Conservation (phyloP, 345 rosid genomes). For the Fremontodendron californicum region DNA sequence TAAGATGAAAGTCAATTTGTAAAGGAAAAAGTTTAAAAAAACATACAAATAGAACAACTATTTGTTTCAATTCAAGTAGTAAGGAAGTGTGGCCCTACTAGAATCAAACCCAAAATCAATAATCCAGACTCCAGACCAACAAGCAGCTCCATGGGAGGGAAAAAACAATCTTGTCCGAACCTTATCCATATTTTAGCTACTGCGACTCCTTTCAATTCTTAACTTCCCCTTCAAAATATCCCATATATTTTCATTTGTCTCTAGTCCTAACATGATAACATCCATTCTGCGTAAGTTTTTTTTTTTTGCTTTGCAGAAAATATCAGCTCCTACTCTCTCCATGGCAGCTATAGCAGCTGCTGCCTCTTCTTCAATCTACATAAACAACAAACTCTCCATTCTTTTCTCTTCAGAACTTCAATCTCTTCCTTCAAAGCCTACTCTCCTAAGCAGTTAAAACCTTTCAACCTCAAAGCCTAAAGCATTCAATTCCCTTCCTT, state of each 20-base stretch:
- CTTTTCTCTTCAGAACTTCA: constrained; percentile 14
- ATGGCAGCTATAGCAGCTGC: constrained; percentile 35
- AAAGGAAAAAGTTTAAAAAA: no score
- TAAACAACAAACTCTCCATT: constrained; percentile 24
- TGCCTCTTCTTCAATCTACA: constrained; percentile 27
- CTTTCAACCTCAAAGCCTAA: constrained; percentile 37
- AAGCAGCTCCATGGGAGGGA: background rate
- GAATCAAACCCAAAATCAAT: background rate
- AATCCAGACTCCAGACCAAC: background rate
- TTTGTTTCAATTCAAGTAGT: no score
- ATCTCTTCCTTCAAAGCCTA: constrained; percentile 25
- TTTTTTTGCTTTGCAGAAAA: constrained; percentile 6
- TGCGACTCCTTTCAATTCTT: background rate
- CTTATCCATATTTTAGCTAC: constrained; percentile 21
- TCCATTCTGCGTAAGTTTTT: background rate
- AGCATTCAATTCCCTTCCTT: constrained; percentile 27
- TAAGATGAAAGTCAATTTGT: no score
- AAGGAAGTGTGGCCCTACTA: constrained; percentile 1
- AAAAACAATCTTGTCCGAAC: background rate
- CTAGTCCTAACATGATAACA: background rate
- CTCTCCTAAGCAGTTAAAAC: constrained; percentile 26
- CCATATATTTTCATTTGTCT: background rate
- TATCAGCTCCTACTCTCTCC: constrained; percentile 19
- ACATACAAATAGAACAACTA: no score
- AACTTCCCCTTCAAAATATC: background rate